Conservation (phyloP, 305 asterid genomes). For the Andrographis paniculata region DNA sequence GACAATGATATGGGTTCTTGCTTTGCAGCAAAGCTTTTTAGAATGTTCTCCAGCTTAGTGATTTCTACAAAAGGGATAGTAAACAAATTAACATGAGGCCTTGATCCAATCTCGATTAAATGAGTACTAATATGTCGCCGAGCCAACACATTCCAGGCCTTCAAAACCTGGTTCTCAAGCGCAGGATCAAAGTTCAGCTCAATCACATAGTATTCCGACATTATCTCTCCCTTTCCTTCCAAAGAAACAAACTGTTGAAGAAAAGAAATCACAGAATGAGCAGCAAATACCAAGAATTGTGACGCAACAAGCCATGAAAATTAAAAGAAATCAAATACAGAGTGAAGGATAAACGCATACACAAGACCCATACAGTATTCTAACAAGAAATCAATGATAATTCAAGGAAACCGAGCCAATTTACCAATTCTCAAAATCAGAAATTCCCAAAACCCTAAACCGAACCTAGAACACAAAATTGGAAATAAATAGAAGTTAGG, state of each 20-base stretch:
- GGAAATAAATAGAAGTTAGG: background rate
- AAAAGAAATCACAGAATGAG: background rate
- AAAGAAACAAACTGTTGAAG: slow-evolving; percentile 3
- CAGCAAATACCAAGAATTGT: background rate
- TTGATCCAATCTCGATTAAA: slow-evolving; percentile 78
- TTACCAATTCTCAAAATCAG: background rate
- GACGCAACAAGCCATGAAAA: slow-evolving; percentile 2
- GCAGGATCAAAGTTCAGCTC: slow-evolving; percentile 95
- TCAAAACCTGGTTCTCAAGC: slow-evolving; percentile 82
- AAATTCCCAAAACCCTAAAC: background rate
- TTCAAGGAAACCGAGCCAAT: background rate
- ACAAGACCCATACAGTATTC: background rate
- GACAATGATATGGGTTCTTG: slow-evolving; percentile 63
- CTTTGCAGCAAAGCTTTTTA: slow-evolving; percentile 49
- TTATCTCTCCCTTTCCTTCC: slow-evolving; percentile 34
- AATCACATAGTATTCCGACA: slow-evolving; percentile 80
- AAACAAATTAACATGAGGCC: slow-evolving; percentile 80
- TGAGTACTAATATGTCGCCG: slow-evolving; percentile 83
- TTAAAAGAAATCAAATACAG: no score
- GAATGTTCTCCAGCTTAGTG: slow-evolving; percentile 51
- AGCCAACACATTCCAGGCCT: slow-evolving; percentile 94
- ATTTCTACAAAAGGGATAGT: slow-evolving; percentile 47
- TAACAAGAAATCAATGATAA: background rate
- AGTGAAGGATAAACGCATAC: slow-evolving; percentile 3
- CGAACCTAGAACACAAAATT: background rate